phyloP scores from a whole-genome alignment of 495 filamentous ascomycete genomes.

The Annulohypoxylon nitens region DNA sequence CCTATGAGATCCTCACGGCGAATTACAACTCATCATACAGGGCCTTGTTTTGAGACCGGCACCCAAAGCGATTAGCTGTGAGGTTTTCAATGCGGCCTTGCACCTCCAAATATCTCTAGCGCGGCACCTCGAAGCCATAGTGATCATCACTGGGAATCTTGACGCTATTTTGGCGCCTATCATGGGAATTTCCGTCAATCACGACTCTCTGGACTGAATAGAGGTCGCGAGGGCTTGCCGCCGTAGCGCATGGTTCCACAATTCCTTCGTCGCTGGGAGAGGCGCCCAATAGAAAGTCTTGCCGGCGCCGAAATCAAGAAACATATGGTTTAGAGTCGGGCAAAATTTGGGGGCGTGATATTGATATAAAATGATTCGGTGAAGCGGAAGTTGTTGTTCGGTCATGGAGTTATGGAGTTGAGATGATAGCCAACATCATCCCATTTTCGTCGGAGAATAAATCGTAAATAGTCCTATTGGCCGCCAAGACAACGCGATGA shows the following conservation, averaged over 20 bases:
- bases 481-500: slow-evolving; percentile 44
- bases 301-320: neutral
- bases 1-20: slow-evolving; percentile 6
- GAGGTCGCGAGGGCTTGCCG: slow-evolving; percentile 74
- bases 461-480: slow-evolving; percentile 55
- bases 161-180: neutral
- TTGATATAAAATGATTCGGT: slow-evolving; percentile 63
- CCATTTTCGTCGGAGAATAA: slow-evolving; percentile 13
- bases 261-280: slow-evolving; percentile 64
- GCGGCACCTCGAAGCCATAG: slow-evolving; percentile 28
- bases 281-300: slow-evolving; percentile 71
- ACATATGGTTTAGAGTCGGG: neutral
- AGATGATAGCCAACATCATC: neutral
- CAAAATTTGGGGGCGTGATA: slow-evolving; percentile 6
- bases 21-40: slow-evolving; percentile 26
- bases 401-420: neutral
- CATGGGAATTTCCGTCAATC: slow-evolving; percentile 59
- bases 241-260: slow-evolving; percentile 61
- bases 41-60: slow-evolving; percentile 65
- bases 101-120: slow-evolving; percentile 73
- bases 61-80: slow-evolving; percentile 71
- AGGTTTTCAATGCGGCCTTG: slow-evolving; percentile 71
- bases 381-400: slow-evolving; percentile 27
- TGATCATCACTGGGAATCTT: neutral
- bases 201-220: slow-evolving; percentile 70